Conservation (phyloP, 2,329 filamentous ascomycete genomes). For the Aspergillus hiratsukae region DNA sequence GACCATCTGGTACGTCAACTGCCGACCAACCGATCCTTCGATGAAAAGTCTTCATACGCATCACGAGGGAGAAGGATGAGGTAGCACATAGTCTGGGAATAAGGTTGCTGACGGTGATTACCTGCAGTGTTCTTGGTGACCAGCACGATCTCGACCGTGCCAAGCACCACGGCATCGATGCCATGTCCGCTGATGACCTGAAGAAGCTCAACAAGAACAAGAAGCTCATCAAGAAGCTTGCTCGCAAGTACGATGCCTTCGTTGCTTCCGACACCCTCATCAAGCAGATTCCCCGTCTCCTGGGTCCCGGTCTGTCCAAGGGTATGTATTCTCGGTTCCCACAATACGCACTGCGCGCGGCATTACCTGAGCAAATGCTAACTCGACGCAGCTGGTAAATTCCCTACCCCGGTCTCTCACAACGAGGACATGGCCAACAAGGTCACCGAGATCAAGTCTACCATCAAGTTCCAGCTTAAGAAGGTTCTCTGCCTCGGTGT, state of each 20-base stretch:
- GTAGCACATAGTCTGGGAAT: slow-evolving; percentile 1
- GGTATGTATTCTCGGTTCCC: slow-evolving; percentile 50
- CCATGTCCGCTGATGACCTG: slow-evolving; percentile 97
- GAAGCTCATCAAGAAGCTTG: slow-evolving; percentile 99
- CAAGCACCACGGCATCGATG: slow-evolving; percentile 97
- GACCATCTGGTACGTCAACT: slow-evolving; percentile 65
- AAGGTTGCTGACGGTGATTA: slow-evolving; percentile 11
- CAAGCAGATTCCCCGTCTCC: slow-evolving; percentile 99
- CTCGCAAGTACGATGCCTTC: slow-evolving; percentile 99
- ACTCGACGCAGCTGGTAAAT: slow-evolving; percentile 78
- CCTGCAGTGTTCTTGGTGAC: slow-evolving; percentile 71
- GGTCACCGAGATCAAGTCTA: slow-evolving; percentile 99
- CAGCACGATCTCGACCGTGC: slow-evolving; percentile 99
- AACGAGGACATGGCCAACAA: slow-evolving; percentile 87
- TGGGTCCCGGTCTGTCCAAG: slow-evolving; percentile 97
- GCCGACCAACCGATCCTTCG: slow-evolving; percentile 3
- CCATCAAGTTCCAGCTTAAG: slow-evolving; percentile 99
- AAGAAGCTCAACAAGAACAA: slow-evolving; percentile 99
- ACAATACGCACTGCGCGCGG: not conserved
- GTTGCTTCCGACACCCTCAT: slow-evolving; percentile 94
- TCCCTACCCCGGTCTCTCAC: slow-evolving; percentile 98
- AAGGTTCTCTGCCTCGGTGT: slow-evolving; percentile 99
- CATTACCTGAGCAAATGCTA: slow-evolving; percentile 15
- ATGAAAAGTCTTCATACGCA: not conserved
- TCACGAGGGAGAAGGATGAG: not conserved